Base-by-base conservation (phyloP, 805 yeast genomes). In the Pichia cabralensis region DNA sequence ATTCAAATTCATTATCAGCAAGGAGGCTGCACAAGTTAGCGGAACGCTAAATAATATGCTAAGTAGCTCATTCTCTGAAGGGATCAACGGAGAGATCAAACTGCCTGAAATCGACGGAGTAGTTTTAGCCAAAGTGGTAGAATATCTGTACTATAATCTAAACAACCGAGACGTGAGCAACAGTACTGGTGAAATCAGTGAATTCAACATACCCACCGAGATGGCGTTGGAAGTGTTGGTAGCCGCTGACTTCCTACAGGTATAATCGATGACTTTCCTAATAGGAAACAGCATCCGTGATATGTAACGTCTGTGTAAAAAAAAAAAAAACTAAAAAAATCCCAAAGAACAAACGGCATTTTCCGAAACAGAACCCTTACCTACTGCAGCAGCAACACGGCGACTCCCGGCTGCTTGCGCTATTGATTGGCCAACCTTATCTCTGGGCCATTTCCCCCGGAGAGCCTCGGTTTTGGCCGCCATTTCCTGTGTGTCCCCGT, bases 181-280 rank as follows among this genome's bases (percentile, higher is more conserved):
- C 15, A n/a, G 24, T 12, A 8, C 10, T 7, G 26, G 16, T 6
- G 26, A 42, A 74, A 71, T 32, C 69, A 95, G 95, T 0, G 92
- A 82, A 36, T 92, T 92, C 56, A 80, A 81, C 24, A 74, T 92
- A 3, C 96, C 97, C 1, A 88, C 96, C 0, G 96, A 85, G 45
- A 71, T 89, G 74, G 95, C 97, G 0, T 62, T 89, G 41, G 97
- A 92, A 52, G 61, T 89, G 45, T 58, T 92, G 29, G 89, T 92
- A 24, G 95, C 95, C 18, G 95, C 97, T 2, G 98, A 92, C 53
- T 89, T 74, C 53, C 60, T 85, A 47, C 89, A 83, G 46, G 77
- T 76, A 27, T 73, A 40, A 40, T n/a, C 2, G 25, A 14, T 20
- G n/a, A n/a, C n/a, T n/a, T n/a, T n/a, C n/a, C n/a, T n/a, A n/a